phyloP scores from a whole-genome alignment of 495 filamentous ascomycete genomes.

The Aspergillus haitiensis region DNA sequence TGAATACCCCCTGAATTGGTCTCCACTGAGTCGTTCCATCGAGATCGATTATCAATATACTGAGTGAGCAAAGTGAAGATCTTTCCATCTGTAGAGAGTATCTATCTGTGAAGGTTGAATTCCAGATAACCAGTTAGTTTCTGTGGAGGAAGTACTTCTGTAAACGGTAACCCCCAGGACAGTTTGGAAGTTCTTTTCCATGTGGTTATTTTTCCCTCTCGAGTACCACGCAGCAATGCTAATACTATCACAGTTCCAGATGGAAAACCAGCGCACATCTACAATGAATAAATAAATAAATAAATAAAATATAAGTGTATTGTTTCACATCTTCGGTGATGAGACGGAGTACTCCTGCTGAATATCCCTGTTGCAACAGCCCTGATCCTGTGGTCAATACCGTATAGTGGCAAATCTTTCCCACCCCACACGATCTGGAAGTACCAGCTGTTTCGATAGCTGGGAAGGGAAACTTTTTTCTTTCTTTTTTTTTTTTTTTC shows the following conservation, averaged over 20 bases:
- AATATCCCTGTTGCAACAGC: conserved; percentile 24
- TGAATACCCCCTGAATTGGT: conserved; percentile 17
- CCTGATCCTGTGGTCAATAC: conserved; percentile 22
- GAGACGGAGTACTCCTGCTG: background rate
- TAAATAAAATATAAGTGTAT: too few relatives aligned
- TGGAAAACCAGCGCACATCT: conserved; percentile 12
- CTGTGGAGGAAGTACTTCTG: background rate
- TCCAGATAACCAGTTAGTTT: background rate
- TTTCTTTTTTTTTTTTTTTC: conserved; percentile 12
- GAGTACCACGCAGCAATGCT: background rate
- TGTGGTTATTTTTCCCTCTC: background rate
- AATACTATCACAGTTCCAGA: conserved; percentile 2
- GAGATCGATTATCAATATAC: conserved; percentile 11
- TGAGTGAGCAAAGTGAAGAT: conserved; percentile 2
- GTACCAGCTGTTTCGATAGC: conserved; percentile 18
- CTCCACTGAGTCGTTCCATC: conserved; percentile 11
- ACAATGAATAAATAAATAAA: too few relatives aligned
- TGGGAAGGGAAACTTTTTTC: conserved; percentile 6
- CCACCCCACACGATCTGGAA: conserved; percentile 30
- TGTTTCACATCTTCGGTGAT: background rate
- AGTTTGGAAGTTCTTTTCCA: background rate
- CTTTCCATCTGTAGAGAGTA: background rate
- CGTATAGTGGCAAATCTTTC: conserved; percentile 30
- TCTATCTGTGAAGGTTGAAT: too few relatives aligned
- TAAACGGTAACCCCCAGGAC: too few relatives aligned